Evolutionary conservation across 148 eudicot genomes (phyloP).

Genomic region (Salicornia ramosissima): DNA sequence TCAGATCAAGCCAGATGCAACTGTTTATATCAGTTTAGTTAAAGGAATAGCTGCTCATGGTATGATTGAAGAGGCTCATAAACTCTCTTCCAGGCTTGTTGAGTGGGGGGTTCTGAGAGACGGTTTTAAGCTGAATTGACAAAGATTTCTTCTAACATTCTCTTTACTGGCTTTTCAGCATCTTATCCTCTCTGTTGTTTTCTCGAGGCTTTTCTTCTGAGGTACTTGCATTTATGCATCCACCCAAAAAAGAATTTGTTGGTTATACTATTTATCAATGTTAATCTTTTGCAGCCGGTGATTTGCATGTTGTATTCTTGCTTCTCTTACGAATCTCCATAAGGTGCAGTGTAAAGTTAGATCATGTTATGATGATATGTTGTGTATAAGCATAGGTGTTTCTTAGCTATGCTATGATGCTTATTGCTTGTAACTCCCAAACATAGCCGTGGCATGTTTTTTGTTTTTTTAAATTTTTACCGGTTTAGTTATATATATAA

Average conservation of each 20-base stretch:
- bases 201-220: neutral
- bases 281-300: neutral
- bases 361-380: neutral
- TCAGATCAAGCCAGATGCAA: slow-evolving; percentile 28
- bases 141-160: neutral
- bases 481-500: too few relatives aligned
- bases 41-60: slow-evolving; percentile 54
- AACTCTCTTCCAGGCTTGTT: slow-evolving; percentile 40
- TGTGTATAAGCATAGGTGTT: neutral
- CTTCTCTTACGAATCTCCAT: too few relatives aligned
- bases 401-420: neutral
- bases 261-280: neutral
- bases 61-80: slow-evolving; percentile 53
- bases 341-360: neutral
- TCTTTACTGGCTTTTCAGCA: neutral
- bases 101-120: slow-evolving; percentile 40
- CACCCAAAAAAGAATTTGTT: neutral
- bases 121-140: slow-evolving; percentile 17
- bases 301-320: neutral
- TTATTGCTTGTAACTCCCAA: neutral
- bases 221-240: neutral
- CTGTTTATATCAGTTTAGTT: slow-evolving; percentile 37
- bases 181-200: neutral
- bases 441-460: neutral
- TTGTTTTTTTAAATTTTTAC: too few relatives aligned